Evolutionary conservation across 2,329 filamentous ascomycete genomes (phyloP).

Genomic region (Botryotinia globosa): DNA sequence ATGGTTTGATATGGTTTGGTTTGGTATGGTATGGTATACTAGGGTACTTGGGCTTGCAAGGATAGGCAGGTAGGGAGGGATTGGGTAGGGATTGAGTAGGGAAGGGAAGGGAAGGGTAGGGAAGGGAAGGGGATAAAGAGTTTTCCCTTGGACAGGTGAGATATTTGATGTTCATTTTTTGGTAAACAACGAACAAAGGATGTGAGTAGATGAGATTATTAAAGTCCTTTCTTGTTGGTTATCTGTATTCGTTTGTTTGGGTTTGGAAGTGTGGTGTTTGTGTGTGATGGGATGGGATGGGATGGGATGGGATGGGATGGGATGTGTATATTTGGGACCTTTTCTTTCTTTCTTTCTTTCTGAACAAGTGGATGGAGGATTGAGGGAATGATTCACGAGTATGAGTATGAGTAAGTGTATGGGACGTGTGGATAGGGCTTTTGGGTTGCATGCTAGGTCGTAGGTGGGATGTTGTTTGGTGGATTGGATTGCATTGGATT

Average conservation of each 20-base stretch:
- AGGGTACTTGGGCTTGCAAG: neutral
- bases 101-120: neutral
- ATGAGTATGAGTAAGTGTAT: neutral
- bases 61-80: neutral
- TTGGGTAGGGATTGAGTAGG: neutral
- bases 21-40: neutral
- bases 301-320: neutral
- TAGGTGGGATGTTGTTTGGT: neutral
- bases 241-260: accelerated
- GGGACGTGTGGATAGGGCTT: neutral
- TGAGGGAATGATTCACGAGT: neutral
- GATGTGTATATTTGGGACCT: neutral
- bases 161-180: neutral
- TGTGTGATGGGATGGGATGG: too few species aligned
- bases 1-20: too few species aligned
- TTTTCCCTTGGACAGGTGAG: neutral
- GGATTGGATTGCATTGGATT: neutral
- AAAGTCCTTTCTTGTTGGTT: neutral
- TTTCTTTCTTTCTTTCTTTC: neutral
- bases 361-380: too few species aligned
- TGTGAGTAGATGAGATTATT: neutral
- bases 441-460: neutral
- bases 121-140: neutral
- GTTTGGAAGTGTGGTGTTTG: neutral
- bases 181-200: neutral